Evolutionary conservation across 208 protist genomes (phyloP).

Genomic region (Leishmania tropica): DNA sequence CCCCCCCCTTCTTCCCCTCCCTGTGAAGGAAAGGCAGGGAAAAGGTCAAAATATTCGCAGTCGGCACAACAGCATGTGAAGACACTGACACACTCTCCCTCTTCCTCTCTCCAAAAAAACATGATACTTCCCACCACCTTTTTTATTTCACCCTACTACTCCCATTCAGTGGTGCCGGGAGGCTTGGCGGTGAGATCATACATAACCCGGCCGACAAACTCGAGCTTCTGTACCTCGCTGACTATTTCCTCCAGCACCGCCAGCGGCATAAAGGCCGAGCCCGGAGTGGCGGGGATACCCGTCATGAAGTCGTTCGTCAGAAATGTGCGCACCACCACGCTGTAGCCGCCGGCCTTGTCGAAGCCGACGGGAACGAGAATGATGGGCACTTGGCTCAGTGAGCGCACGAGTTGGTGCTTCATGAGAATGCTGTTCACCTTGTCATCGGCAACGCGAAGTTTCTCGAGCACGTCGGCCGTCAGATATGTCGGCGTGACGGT

Average conservation of each 20-base stretch:
- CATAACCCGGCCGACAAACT: constrained; percentile 91
- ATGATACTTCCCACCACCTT: neutral
- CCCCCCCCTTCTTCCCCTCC: too few relatives aligned
- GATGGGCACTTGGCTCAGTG: constrained; percentile 94
- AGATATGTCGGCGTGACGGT: constrained; percentile 81
- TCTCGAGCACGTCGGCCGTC: constrained; percentile 71
- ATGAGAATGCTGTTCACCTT: constrained; percentile 83
- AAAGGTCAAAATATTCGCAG: neutral
- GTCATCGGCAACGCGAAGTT: constrained; percentile 91
- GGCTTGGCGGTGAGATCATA: constrained; percentile 98
- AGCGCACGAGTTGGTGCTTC: constrained; percentile 80
- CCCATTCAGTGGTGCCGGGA: constrained; percentile 98
- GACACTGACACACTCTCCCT: neutral
- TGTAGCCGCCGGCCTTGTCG: constrained; percentile 52
- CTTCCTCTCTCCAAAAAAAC: neutral
- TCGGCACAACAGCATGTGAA: neutral
- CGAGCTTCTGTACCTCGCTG: constrained; percentile 55
- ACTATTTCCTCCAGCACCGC: constrained; percentile 87
- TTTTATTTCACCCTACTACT: constrained; percentile 49
- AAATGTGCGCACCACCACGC: constrained; percentile 95
- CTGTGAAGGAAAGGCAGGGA: neutral
- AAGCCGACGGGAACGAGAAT: constrained; percentile 93
- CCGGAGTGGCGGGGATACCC: constrained; percentile 87
- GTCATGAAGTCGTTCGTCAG: constrained; percentile 98
- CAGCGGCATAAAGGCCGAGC: constrained; percentile 82